phyloP scores from a whole-genome alignment of 257 asterid genomes.

The Ilex aquifolium region DNA sequence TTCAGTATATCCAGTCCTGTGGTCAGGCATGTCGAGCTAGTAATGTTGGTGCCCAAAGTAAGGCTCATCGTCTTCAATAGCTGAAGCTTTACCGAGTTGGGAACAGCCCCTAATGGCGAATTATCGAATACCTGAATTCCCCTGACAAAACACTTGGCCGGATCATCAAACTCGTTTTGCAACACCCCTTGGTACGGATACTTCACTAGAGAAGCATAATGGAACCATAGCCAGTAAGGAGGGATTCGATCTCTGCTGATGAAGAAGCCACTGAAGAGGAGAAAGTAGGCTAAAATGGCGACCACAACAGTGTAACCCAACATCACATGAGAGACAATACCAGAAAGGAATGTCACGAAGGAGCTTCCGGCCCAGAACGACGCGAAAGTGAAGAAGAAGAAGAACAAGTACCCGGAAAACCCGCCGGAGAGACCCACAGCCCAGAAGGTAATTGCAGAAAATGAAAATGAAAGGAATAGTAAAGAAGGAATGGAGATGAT shows the following conservation, averaged over 20 bases:
- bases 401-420: conserved; percentile 30
- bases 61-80: conserved; percentile 38
- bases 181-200: conserved; percentile 57
- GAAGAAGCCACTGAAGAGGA: conserved; percentile 52
- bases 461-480: conserved; percentile 25
- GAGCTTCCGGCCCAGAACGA: conserved; percentile 67
- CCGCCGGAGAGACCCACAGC: conserved; percentile 57
- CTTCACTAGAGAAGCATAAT: conserved; percentile 43
- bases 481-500: conserved; percentile 40
- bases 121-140: conserved; percentile 47
- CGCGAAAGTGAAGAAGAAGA: conserved; percentile 33
- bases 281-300: conserved; percentile 44
- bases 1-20: conserved; percentile 40
- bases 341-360: conserved; percentile 50
- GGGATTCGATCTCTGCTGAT: conserved; percentile 46
- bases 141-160: conserved; percentile 38
- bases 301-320: conserved; percentile 51
- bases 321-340: conserved; percentile 44
- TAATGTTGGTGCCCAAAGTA: conserved; percentile 44
- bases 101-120: conserved; percentile 33
- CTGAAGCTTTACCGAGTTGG: conserved; percentile 29
- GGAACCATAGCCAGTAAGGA: conserved; percentile 56
- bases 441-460: conserved; percentile 41
- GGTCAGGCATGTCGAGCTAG: conserved; percentile 43
- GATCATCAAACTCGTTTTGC: conserved; percentile 53